Evolutionary conservation across 306 rosid genomes (phyloP), one percentile per base, ranked within the genome.

Genomic region (Chamaecrista fasciculata): DNA sequence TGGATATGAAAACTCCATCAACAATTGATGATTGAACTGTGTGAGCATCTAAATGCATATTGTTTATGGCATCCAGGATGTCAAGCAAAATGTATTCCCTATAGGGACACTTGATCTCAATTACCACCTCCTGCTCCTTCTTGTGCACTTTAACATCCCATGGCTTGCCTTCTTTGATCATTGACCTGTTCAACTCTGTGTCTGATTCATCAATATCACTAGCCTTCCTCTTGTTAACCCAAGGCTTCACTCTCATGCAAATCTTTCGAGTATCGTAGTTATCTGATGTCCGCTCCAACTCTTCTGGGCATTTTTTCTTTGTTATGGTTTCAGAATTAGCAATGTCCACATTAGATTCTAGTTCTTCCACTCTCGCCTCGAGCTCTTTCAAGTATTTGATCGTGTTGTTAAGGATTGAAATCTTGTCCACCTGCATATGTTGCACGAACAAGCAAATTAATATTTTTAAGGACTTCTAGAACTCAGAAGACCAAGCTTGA

Each of bases 41-140:
- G 75, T 91, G 80, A 2, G 88, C 86, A 56, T 91, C 91, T 62
- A 89, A 71, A 51, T 89, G 87, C 67, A 89, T 85, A 78, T 77
- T 70, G 69, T 82, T 85, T 26, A 86, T 74, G 62, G 88, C 84
- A 76, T 86, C 94, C 85, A 91, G 80, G 80, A 91, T 70, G 62
- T 91, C 94, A 36, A 83, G 78, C 82, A 89, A 79, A 70, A 91
- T 78, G 68, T 80, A 82, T 75, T 89, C 91, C 73, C 92, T 80
- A 50, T 91, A 89, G 67, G 87, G 88, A 66, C 97, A 91, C 80
- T 77, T 82, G 84, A 91, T 89, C 81, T 82, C 88, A 49, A 91
- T 72, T 68, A 83, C 26, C 80, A 85, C 91, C 76, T 86, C 96
- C 20, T 80, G 80, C 49, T 83, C 86, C 60, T 80, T 82, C 75